phyloP scores from a whole-genome alignment of 2,329 filamentous ascomycete genomes.

The Mycosphaerella sp. region DNA sequence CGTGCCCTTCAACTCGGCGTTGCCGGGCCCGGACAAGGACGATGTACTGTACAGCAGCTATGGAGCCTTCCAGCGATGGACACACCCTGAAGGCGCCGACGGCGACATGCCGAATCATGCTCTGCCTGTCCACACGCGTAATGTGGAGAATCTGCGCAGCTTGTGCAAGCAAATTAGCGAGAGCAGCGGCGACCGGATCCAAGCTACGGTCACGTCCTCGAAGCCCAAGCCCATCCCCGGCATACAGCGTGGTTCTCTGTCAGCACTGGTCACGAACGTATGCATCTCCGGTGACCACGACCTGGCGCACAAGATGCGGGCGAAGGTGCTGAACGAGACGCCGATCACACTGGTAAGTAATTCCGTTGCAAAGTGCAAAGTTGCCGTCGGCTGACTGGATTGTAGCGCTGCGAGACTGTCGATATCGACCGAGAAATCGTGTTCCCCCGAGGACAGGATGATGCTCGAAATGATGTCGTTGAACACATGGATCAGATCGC shows the following conservation, averaged over 20 bases:
- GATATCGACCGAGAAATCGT: constrained; percentile 90
- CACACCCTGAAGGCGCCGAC: constrained; percentile 77
- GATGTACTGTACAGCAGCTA: constrained; percentile 90
- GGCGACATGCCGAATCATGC: constrained; percentile 81
- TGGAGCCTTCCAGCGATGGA: constrained; percentile 85
- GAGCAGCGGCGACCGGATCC: constrained; percentile 55
- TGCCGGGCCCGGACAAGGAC: constrained; percentile 86
- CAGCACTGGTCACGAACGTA: constrained; percentile 65
- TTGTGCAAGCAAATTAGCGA: constrained; percentile 78
- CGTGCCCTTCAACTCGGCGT: constrained; percentile 87
- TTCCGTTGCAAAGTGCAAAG: constrained; percentile 2
- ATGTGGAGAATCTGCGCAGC: constrained; percentile 70
- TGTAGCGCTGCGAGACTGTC: constrained; percentile 81
- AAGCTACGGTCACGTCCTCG: constrained; percentile 77
- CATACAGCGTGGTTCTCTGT: constrained; percentile 45
- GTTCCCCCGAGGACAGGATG: constrained; percentile 58
- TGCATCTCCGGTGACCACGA: constrained; percentile 85
- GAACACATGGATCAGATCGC: constrained; percentile 83
- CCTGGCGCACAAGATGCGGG: constrained; percentile 79
- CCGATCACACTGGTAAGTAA: constrained; percentile 80
- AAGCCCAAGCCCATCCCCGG: constrained; percentile 59
- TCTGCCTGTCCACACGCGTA: constrained; percentile 83
- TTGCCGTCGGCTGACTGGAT: constrained; percentile 26
- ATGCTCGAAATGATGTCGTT: constrained; percentile 60
- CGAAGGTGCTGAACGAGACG: constrained; percentile 83